Conservation (phyloP, 2,329 filamentous ascomycete genomes). For the Monascus ruber region DNA sequence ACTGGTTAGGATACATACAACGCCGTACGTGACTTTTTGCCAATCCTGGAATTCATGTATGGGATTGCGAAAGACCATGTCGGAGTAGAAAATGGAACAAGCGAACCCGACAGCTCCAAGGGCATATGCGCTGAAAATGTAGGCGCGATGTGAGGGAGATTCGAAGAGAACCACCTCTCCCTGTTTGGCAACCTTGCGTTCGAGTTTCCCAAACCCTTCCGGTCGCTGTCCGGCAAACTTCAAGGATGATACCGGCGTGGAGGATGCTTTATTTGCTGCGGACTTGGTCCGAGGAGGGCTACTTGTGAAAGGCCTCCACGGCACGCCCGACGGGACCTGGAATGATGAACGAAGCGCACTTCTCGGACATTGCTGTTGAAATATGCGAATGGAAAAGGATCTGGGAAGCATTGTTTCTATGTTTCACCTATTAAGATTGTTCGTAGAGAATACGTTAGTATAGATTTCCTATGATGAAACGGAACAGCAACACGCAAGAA, state of each 20-base stretch:
- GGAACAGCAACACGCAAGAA: too few species aligned
- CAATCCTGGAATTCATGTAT: constrained; percentile 44
- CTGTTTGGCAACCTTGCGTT: constrained; percentile 41
- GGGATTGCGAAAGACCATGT: constrained; percentile 38
- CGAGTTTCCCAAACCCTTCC: constrained; percentile 41
- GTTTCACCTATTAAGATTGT: neutral
- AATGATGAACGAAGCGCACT: constrained; percentile 7
- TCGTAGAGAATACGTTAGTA: neutral
- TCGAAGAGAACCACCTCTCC: constrained; percentile 52
- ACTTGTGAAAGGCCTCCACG: constrained; percentile 21
- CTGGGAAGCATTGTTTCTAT: constrained; percentile 19
- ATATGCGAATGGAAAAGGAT: constrained; percentile 16
- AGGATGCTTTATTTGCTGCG: constrained; percentile 4
- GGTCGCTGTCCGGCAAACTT: constrained; percentile 16
- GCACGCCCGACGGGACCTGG: constrained; percentile 5
- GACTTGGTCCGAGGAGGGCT: constrained; percentile 14
- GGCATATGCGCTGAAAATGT: constrained; percentile 49
- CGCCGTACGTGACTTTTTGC: constrained; percentile 47
- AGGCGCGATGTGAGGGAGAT: constrained; percentile 52
- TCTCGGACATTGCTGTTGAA: constrained; percentile 15
- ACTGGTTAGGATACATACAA: constrained; percentile 49
- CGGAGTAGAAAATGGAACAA: constrained; percentile 42
- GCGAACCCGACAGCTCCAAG: constrained; percentile 44
- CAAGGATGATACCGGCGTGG: constrained; percentile 8
- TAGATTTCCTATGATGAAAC: neutral